Evolutionary conservation across 1,284 basidiomycete genomes (phyloP).

Genomic region (Apiotrichum mycotoxinovorans): DNA sequence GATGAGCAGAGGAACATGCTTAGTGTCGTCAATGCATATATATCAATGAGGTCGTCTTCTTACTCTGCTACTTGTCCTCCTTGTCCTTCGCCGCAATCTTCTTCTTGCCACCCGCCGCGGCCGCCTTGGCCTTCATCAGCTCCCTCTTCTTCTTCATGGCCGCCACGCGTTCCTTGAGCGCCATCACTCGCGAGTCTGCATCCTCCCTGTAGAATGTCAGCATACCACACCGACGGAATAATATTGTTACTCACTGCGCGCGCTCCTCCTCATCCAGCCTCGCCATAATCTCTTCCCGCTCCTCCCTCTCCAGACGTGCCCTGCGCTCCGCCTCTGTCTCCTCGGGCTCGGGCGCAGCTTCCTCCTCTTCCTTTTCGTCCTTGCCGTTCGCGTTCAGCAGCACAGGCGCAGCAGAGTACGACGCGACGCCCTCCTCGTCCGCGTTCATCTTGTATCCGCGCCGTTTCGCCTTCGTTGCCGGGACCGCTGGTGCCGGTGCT

Average conservation of each 20-base stretch:
- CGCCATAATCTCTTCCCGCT: slow-evolving; percentile 49
- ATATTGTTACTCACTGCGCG: slow-evolving; percentile 44
- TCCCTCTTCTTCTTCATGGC: slow-evolving; percentile 41
- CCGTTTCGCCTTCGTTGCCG: slow-evolving; percentile 15
- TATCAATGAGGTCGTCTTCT: background rate
- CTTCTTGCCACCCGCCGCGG: background rate
- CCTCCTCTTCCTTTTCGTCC: slow-evolving; percentile 19
- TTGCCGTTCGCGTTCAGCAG: slow-evolving; percentile 14
- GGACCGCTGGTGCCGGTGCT: background rate
- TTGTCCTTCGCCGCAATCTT: background rate
- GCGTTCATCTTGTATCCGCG: slow-evolving; percentile 27
- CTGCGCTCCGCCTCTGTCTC: slow-evolving; percentile 45
- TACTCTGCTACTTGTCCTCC: too few species aligned
- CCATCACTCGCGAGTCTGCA: slow-evolving; percentile 45
- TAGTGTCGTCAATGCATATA: background rate
- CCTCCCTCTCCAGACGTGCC: slow-evolving; percentile 41
- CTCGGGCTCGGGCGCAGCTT: slow-evolving; percentile 38
- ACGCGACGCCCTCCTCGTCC: slow-evolving; percentile 32
- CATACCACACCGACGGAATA: background rate
- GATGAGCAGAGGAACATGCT: too few species aligned
- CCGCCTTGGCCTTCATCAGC: slow-evolving; percentile 18
- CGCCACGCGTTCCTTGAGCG: slow-evolving; percentile 47
- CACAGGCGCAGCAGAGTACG: slow-evolving; percentile 48
- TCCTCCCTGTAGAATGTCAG: slow-evolving; percentile 40
- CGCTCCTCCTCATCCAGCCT: slow-evolving; percentile 49